Base-by-base conservation (phyloP, 2,329 filamentous ascomycete species). In the Akanthomyces lecanii region DNA sequence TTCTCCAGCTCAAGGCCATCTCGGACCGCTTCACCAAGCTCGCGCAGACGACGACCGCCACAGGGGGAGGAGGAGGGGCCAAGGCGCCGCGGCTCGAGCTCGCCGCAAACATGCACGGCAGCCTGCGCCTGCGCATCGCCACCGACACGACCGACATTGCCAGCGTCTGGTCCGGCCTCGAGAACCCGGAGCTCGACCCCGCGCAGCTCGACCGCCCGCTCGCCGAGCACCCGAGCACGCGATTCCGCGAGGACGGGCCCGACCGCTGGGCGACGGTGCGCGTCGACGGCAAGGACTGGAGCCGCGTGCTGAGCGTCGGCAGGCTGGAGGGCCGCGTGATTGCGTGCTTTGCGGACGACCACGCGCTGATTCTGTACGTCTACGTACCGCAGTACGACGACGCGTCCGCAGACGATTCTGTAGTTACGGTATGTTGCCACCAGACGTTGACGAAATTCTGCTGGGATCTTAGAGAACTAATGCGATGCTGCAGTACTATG, bases 11-110 rank as follows among this genome's bases (percentile, higher is more conserved):
- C 64, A 97, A 98, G 73, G 89, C 89, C 66, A 95, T 99, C 66
- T 96, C 92, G 4, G 95, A 99, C 74, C 88, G 95, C 60, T 98
- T 98, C 77, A 98, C 92, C 48, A 94, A 91, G 71, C 85, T 98
- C 3, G 91, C 91, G 4, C 77, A 84, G 55, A 78, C 80, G 25
- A 42, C 60, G 12, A 6, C 51, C 42, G 2, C 58, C 11, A 6
- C 21, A 1, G 21, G 21, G 1, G 21, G 21, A 21, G 21, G 21
- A 21, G 21, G 21, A 21, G 21, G n/a, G n/a, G 21, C 62, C 51
- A 72, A 77, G 30, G 77, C 78, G 4, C 85, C 91, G 0, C 91
- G 92, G 70, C 80, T 99, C 3, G 92, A 97, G 73, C 78, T 98
- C 50, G 89, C 89, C 61, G 95, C 93, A 36, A 99, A 97, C 75